Conservation (phyloP, 768 basidiomycete genomes). For the Phlegmacium glaucopus region DNA sequence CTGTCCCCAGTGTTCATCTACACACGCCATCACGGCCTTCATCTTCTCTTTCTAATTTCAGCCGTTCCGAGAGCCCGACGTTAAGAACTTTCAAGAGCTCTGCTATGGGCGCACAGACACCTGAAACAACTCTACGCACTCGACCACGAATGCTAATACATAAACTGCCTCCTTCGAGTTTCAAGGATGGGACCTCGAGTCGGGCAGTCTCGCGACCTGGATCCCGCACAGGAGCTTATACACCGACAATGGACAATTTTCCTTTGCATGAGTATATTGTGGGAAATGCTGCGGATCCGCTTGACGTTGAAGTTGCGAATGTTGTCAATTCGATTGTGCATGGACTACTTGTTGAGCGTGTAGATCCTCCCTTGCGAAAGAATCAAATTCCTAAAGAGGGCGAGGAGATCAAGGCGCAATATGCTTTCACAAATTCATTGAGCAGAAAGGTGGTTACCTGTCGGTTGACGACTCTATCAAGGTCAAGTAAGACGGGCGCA, state of each 20-base stretch:
- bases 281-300: conserved; percentile 68
- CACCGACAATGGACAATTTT: conserved; percentile 51
- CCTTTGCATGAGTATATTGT: conserved; percentile 64
- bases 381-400: conserved; percentile 56
- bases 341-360: conserved; percentile 71
- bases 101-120: conserved; percentile 30
- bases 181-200: conserved; percentile 47
- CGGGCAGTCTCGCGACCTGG: conserved; percentile 63
- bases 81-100: conserved; percentile 40
- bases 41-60: conserved; percentile 67
- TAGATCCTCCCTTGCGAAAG: conserved; percentile 71
- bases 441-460: conserved; percentile 75
- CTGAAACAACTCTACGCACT: conserved; percentile 39
- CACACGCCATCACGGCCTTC: conserved; percentile 68
- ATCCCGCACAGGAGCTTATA: conserved; percentile 63
- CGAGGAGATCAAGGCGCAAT: conserved; percentile 81
- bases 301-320: conserved; percentile 75
- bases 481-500: conserved; percentile 47
- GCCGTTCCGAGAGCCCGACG: conserved; percentile 49
- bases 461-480: conserved; percentile 73
- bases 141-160: conserved; percentile 34
- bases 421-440: conserved; percentile 73
- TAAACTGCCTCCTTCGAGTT: conserved; percentile 73
- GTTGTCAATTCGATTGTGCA: conserved; percentile 77
- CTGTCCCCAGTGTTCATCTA: conserved; percentile 70